A percentile compares a stretch with the other conserved stretches of the same genome.
phyloP scores from a whole-genome alignment of 2,329 filamentous ascomycete species.

The Xylariaceae sp. region DNA sequence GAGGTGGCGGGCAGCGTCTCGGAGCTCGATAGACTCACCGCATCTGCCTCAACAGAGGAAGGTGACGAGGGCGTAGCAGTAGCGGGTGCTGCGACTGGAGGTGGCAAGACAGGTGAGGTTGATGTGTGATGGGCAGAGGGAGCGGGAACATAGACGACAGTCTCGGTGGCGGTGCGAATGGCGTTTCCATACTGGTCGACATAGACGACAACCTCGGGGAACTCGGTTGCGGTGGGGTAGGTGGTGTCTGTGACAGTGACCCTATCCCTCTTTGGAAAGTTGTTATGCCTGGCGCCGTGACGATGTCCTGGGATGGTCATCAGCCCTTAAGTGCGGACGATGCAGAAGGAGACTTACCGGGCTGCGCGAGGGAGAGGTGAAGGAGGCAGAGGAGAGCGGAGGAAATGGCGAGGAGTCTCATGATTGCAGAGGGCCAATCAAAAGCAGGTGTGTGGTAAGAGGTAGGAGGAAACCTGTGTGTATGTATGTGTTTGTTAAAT shows the following conservation, averaged over 20 bases:
- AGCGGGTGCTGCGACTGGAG: slow-evolving; percentile 11
- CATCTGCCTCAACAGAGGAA: slow-evolving; percentile 6
- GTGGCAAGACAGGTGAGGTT: slow-evolving; percentile 4
- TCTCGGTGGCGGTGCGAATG: slow-evolving; percentile 41
- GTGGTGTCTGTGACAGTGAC: slow-evolving; percentile 36
- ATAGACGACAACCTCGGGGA: slow-evolving; percentile 53
- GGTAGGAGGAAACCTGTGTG: too few relatives aligned
- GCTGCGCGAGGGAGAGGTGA: slow-evolving; percentile 40
- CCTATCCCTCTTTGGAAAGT: slow-evolving; percentile 23
- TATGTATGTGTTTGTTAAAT: too few relatives aligned
- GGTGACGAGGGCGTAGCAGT: slow-evolving; percentile 5
- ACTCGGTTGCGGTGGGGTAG: slow-evolving; percentile 37
- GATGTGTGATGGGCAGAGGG: slow-evolving; percentile 11
- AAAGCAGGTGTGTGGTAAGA: background rate
- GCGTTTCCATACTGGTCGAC: slow-evolving; percentile 55
- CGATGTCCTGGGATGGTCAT: slow-evolving; percentile 25
- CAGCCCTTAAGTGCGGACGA: slow-evolving; percentile 4
- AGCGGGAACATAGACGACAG: slow-evolving; percentile 29
- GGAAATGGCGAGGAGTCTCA: slow-evolving; percentile 41
- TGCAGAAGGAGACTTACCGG: slow-evolving; percentile 25
- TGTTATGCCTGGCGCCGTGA: slow-evolving; percentile 32
- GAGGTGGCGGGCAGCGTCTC: slow-evolving; percentile 7
- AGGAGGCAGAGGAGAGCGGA: slow-evolving; percentile 37
- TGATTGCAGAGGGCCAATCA: slow-evolving; percentile 27
- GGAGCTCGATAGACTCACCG: slow-evolving; percentile 14